Percentiles rank a stretch among this genome's conserved stretches.
These are phyloP conservation scores for Corylus americana DNA, from an alignment of 306 rosid species.

Conservation along the genomic window DNA sequence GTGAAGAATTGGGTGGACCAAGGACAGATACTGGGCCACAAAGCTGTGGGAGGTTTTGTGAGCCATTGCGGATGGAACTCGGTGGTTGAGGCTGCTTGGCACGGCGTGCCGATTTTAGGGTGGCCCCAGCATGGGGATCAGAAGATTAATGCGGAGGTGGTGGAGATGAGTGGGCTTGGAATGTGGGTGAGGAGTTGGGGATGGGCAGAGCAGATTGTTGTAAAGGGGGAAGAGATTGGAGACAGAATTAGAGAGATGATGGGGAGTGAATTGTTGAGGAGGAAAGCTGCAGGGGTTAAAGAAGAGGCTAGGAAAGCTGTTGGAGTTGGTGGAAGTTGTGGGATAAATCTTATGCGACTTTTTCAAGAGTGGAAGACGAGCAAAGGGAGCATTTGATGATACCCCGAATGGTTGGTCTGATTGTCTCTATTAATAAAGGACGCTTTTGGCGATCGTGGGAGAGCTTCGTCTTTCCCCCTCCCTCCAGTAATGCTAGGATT, in stretches of 20 bases:
- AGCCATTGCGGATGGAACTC: constrained; percentile 76
- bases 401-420: not conserved
- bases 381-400: not conserved
- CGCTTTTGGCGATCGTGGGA: too few species aligned
- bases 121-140: constrained; percentile 69
- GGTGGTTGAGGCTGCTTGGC: constrained; percentile 42
- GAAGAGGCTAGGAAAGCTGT: constrained; percentile 37
- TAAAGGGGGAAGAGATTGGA: constrained; percentile 56
- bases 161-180: constrained; percentile 48
- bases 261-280: constrained; percentile 33
- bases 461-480: too few species aligned
- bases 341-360: constrained; percentile 15
- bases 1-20: constrained; percentile 55
- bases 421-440: too few species aligned
- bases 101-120: constrained; percentile 52
- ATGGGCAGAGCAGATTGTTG: constrained; percentile 39
- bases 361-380: constrained; percentile 33
- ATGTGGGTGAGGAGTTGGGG: constrained; percentile 56
- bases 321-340: constrained; percentile 40
- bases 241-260: constrained; percentile 51
- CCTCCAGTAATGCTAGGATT: too few species aligned
- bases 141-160: constrained; percentile 52
- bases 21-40: constrained; percentile 36
- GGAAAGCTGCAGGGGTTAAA: constrained; percentile 26
- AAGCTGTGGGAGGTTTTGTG: constrained; percentile 50